Percentiles rank a stretch among this genome's conserved stretches.
Evolutionary conservation across 257 asterid species (phyloP).

Genomic region (Fraxinus quadrangulata): DNA sequence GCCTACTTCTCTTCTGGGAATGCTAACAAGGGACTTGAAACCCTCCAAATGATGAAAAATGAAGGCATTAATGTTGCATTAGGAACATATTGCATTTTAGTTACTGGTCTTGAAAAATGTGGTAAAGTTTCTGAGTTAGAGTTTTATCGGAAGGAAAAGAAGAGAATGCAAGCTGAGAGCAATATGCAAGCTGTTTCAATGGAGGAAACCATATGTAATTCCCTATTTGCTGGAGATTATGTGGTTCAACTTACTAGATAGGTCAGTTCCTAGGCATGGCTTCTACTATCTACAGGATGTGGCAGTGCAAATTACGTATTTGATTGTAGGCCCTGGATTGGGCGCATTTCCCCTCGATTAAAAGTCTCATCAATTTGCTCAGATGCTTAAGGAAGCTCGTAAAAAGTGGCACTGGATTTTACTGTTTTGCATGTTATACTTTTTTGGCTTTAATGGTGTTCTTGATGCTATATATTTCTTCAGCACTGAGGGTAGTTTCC

Average conservation of each 20-base stretch:
- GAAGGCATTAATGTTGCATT: slow-evolving; percentile 47
- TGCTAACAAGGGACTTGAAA: slow-evolving; percentile 56
- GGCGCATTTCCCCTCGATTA: background rate
- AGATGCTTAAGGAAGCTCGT: background rate
- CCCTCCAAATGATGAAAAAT: slow-evolving; percentile 54
- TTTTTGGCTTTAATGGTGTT: background rate
- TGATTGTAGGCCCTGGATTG: background rate
- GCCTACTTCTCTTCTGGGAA: slow-evolving; percentile 65
- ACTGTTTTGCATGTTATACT: background rate
- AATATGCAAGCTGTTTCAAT: slow-evolving; percentile 27
- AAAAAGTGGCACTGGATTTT: background rate
- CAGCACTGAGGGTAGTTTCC: background rate
- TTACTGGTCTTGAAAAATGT: slow-evolving; percentile 65
- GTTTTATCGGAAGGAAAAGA: slow-evolving; percentile 62
- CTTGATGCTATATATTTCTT: background rate
- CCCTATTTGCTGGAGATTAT: slow-evolving; percentile 58
- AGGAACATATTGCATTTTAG: slow-evolving; percentile 62
- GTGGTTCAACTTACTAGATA: slow-evolving; percentile 17
- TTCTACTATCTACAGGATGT: slow-evolving; percentile 2
- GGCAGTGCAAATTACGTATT: background rate
- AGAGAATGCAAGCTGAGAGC: slow-evolving; percentile 40
- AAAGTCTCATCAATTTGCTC: background rate
- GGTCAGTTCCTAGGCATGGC: background rate
- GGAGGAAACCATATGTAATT: slow-evolving; percentile 68
- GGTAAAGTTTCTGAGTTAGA: slow-evolving; percentile 47